Percentiles rank a stretch among this genome's conserved stretches.
phyloP scores from a whole-genome alignment of 2,329 filamentous ascomycete species.

The Penicillium frequentans region DNA sequence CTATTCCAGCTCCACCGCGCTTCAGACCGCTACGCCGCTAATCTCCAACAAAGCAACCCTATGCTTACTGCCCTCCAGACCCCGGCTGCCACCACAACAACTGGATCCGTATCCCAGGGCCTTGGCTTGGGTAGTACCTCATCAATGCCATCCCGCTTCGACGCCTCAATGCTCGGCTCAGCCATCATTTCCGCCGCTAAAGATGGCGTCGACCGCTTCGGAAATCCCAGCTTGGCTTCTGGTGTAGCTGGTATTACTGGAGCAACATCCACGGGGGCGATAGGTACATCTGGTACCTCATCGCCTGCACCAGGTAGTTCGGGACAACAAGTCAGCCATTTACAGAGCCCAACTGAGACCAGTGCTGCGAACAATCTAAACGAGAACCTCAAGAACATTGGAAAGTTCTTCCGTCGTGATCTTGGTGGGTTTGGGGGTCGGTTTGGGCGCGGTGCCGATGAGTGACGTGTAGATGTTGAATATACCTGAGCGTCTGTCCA shows the following conservation, averaged over 20 bases:
- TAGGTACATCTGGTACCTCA: constrained; percentile 23
- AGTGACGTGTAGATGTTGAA: not conserved
- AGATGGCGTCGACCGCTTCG: constrained; percentile 77
- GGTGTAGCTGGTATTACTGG: constrained; percentile 32
- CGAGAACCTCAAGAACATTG: constrained; percentile 92
- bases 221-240: constrained; percentile 55
- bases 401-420: constrained; percentile 92
- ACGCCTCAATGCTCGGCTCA: constrained; percentile 78
- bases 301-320: constrained; percentile 26
- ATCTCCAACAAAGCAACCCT: constrained; percentile 68
- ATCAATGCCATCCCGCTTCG: constrained; percentile 63
- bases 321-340: constrained; percentile 18
- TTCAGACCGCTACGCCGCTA: constrained; percentile 61
- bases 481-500: not conserved
- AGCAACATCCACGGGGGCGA: constrained; percentile 31
- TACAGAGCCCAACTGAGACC: constrained; percentile 23
- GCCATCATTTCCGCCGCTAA: constrained; percentile 84
- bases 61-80: constrained; percentile 65
- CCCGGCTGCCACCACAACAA: constrained; percentile 23
- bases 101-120: constrained; percentile 47
- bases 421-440: constrained; percentile 72
- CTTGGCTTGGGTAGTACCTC: constrained; percentile 47
- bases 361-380: constrained; percentile 71
- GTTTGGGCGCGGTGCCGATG: constrained; percentile 55
- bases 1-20: constrained; percentile 85